phyloP scores from a whole-genome alignment of 2,329 filamentous ascomycete species.

The Cercospora berteroae region DNA sequence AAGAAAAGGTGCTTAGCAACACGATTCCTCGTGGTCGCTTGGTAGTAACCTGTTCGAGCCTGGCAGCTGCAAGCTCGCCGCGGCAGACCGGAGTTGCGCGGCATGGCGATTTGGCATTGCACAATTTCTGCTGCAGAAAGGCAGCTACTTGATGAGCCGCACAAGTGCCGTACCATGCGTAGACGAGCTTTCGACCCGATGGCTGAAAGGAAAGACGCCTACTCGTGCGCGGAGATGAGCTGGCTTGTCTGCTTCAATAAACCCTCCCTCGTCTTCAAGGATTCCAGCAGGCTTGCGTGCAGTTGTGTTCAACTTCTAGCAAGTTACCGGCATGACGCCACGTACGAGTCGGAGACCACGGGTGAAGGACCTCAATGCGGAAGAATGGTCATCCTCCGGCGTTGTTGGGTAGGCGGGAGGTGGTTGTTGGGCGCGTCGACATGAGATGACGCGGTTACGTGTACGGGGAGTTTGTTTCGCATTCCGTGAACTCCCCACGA shows the following conservation, averaged over 20 bases:
- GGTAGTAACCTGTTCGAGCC: neutral
- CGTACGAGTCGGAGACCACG: constrained; percentile 3
- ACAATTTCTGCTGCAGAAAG: neutral
- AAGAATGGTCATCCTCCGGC: neutral
- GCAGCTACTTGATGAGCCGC: neutral
- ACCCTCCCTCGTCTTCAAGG: neutral
- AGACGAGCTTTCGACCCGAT: neutral
- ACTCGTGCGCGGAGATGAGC: neutral
- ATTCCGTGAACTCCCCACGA: constrained; percentile 4
- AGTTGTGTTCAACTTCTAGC: neutral
- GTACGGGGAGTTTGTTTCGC: constrained; percentile 1
- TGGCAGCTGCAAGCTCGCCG: neutral
- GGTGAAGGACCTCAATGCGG: neutral
- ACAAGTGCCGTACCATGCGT: neutral
- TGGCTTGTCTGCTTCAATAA: neutral
- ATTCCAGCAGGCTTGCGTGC: neutral
- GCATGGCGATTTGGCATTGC: neutral
- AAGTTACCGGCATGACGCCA: constrained; percentile 1
- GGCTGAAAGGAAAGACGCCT: neutral
- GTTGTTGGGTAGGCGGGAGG: neutral
- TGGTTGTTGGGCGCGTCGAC: neutral
- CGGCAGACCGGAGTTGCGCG: neutral
- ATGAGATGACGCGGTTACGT: neutral
- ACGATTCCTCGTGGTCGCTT: neutral
- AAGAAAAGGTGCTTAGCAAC: constrained; percentile 2